Evolutionary conservation across 441 rosid species (phyloP).

Genomic region (Corymbia citriodora): DNA sequence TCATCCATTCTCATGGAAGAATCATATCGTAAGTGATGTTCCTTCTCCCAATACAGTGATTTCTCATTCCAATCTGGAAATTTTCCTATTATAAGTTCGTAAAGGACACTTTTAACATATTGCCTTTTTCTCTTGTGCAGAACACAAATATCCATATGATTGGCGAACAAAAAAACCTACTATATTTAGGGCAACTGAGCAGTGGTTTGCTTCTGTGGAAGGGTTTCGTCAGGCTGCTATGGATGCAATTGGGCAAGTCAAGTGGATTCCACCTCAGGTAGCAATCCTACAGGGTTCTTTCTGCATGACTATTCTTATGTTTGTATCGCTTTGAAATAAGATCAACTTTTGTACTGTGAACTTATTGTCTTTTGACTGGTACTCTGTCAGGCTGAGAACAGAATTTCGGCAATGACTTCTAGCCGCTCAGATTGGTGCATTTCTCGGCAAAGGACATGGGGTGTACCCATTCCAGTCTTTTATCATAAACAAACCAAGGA

Average conservation of each 20-base stretch:
- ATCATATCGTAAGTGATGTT: conserved; percentile 58
- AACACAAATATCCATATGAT: conserved; percentile 94
- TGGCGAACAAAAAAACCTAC: conserved; percentile 98
- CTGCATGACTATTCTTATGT: conserved; percentile 3
- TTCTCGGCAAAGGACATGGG: conserved; percentile 98
- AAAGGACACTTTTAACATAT: background rate
- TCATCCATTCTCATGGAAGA: conserved; percentile 84
- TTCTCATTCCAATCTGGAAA: background rate
- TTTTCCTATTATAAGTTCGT: background rate
- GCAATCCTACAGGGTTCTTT: conserved; percentile 17
- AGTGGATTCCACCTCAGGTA: conserved; percentile 98
- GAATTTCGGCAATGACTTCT: conserved; percentile 93
- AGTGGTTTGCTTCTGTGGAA: conserved; percentile 99
- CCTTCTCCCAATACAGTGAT: background rate
- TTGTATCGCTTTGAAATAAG: background rate
- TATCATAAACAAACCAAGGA: conserved; percentile 75
- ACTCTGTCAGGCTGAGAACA: conserved; percentile 66
- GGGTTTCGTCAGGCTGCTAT: conserved; percentile 77
- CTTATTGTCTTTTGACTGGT: background rate
- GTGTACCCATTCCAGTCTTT: conserved; percentile 95
- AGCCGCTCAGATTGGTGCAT: conserved; percentile 98
- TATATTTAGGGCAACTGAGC: conserved; percentile 97
- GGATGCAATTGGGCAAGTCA: conserved; percentile 80
- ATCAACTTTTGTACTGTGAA: background rate
- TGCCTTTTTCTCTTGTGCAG: conserved; percentile 29